Evolutionary conservation across 2,329 filamentous ascomycete genomes (phyloP).

Genomic region (Fusarium sp.): DNA sequence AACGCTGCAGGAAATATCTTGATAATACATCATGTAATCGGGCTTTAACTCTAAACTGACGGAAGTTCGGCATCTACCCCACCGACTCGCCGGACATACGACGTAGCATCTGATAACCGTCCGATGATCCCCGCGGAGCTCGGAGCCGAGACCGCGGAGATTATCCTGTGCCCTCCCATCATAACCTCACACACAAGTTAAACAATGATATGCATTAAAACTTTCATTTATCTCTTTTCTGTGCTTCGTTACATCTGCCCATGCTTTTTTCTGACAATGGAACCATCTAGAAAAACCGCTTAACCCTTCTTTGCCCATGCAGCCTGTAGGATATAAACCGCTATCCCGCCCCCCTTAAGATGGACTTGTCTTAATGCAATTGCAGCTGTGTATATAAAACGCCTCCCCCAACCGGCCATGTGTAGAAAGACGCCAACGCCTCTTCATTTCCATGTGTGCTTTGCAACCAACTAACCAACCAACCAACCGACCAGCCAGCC

Average conservation of each 20-base stretch:
- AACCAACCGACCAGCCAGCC: not conserved
- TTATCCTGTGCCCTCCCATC: not conserved
- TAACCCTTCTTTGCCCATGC: conserved; percentile 44
- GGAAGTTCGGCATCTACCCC: conserved; percentile 37
- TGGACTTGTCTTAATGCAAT: conserved; percentile 45
- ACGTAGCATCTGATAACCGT: not conserved
- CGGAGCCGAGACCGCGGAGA: conserved; percentile 6
- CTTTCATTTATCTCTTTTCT: conserved; percentile 49
- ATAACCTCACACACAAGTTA: not conserved
- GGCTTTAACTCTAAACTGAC: conserved; percentile 25
- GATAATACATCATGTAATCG: conserved; percentile 33
- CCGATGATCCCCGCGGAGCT: conserved; percentile 1
- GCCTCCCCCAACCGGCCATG: conserved; percentile 46
- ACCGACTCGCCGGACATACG: not conserved
- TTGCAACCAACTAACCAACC: conserved; percentile 26
- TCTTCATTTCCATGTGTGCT: conserved; percentile 43
- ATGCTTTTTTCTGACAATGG: conserved; percentile 47
- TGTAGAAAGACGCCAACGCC: conserved; percentile 51
- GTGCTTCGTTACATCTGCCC: conserved; percentile 49
- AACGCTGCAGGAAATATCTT: not conserved
- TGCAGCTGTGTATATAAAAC: conserved; percentile 50
- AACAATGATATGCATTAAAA: conserved; percentile 36
- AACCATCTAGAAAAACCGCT: conserved; percentile 48
- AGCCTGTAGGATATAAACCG: conserved; percentile 46
- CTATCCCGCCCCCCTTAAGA: conserved; percentile 40